phyloP scores from a whole-genome alignment of 1,284 basidiomycete species.

The Termitomyces sp. region DNA sequence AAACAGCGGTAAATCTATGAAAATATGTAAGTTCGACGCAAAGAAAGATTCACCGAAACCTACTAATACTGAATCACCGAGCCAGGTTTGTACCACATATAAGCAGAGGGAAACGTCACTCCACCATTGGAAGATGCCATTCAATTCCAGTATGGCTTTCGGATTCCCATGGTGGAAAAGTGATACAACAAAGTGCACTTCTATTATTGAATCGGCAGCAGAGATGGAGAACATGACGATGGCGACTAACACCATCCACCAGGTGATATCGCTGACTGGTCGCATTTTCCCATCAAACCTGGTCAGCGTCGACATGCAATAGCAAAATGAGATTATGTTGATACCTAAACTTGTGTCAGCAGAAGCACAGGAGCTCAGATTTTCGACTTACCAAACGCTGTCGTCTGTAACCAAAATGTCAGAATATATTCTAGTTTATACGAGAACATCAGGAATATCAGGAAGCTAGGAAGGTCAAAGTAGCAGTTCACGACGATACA shows the following conservation, averaged over 20 bases:
- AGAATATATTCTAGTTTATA: constrained; percentile 6
- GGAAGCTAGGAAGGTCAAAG: not conserved
- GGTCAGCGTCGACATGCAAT: constrained; percentile 9
- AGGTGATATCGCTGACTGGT: constrained; percentile 1
- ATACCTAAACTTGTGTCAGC: constrained; percentile 10
- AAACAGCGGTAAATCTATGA: constrained; percentile 15
- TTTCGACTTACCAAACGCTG: constrained; percentile 8
- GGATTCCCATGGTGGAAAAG: constrained; percentile 7
- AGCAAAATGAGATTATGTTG: constrained; percentile 16
- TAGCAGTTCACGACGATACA: not conserved
- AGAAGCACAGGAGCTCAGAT: not conserved
- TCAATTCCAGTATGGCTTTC: not conserved
- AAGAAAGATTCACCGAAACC: not conserved
- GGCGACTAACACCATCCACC: constrained; percentile 10
- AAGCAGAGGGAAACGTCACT: constrained; percentile 6
- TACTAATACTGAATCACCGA: constrained; percentile 16
- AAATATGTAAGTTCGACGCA: not conserved
- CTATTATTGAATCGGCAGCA: constrained; percentile 10
- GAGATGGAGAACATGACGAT: constrained; percentile 14
- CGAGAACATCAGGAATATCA: not conserved
- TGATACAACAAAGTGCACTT: constrained; percentile 5
- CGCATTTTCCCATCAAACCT: constrained; percentile 3
- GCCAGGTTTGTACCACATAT: constrained; percentile 14
- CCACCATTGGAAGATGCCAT: constrained; percentile 15
- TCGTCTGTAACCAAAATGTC: constrained; percentile 6